Base-by-base conservation (phyloP, 2,329 filamentous ascomycete species). In the Aspergillus hortae region DNA sequence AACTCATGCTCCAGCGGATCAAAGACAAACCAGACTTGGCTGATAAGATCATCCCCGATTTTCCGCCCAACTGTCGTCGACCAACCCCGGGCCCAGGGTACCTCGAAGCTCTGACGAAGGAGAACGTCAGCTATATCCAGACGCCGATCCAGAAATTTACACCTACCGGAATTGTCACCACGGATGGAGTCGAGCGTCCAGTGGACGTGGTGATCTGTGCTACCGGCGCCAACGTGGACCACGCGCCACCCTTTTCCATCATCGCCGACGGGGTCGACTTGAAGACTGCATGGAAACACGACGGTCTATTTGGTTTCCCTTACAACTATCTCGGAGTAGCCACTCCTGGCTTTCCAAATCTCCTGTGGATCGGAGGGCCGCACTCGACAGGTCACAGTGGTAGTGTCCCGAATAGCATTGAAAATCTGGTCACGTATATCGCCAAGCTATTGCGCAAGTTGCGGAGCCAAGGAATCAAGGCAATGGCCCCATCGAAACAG, bases 401-500 rank as follows among this genome's bases (percentile, higher is more conserved):
- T 1, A 89, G 84, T 0, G 81, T 89, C 0, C 86, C 86, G 1
- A 82, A 88, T 60, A 80, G 77, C 53, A 77, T 86, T 21, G 88
- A 90, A 66, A 84, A 80, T 5, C 82, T 87, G 56, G 67, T 87
- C 1, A 80, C 82, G 0, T 87, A 86, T 65, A 79, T 83, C 51
- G 83, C 86, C 14, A 85, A 86, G 59, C 71, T 89, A 1, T 72
- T 90, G 0, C 83, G 87, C 44, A 90, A 90, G 61, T 75, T 83
- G 0, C 79, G 78, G 0, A 75, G 78, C 3, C 85, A 90, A 65
- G 84, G 85, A 2, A 87, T 90, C 69, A 81, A 79, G 60, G 77
- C 82, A 0, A 78, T 89, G 5, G 66, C 67, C 1, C 85, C 86
- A 0, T 80, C 77, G 0, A 75, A 77, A 44, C 71, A 74, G 27